phyloP scores from a whole-genome alignment of 108 stramenopile genomes.

The Fistulifera solaris region DNA sequence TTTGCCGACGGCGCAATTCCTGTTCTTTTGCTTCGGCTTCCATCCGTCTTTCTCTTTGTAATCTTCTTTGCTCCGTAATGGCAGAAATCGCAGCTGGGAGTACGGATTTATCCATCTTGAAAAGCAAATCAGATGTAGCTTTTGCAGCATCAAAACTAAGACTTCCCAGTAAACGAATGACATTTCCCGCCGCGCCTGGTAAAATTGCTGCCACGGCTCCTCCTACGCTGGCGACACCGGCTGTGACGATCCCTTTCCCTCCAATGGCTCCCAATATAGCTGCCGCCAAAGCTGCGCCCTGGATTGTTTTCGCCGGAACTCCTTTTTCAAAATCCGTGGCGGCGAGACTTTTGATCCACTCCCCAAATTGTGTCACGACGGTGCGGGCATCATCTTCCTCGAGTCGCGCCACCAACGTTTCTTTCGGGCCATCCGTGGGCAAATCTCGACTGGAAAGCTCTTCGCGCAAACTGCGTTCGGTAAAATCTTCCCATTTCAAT shows the following conservation, averaged over 20 bases:
- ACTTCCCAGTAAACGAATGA: slow-evolving; percentile 16
- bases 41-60: no score
- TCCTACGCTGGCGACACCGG: slow-evolving; percentile 34
- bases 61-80: no score
- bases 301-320: slow-evolving; percentile 41
- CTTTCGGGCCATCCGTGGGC: slow-evolving; percentile 10
- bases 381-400: not conserved
- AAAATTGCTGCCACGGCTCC: slow-evolving; percentile 48
- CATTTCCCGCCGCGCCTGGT: slow-evolving; percentile 36
- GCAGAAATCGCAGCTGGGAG: no score
- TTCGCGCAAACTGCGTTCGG: not conserved
- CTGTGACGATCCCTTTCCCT: slow-evolving; percentile 22
- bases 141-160: no score
- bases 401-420: slow-evolving; percentile 7
- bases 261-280: slow-evolving; percentile 35
- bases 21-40: no score
- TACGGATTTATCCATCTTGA: no score
- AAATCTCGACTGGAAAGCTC: slow-evolving; percentile 5
- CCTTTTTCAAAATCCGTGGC: slow-evolving; percentile 33
- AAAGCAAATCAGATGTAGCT: no score
- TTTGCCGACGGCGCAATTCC: no score
- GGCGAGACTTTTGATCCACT: not conserved
- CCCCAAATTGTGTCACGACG: no score
- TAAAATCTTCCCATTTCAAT: slow-evolving; percentile 6
- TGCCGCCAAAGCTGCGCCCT: slow-evolving; percentile 47